Percentiles rank a stretch among this genome's conserved stretches.
Evolutionary conservation across 345 rosid genomes (phyloP).

Genomic region (Salix brachista): DNA sequence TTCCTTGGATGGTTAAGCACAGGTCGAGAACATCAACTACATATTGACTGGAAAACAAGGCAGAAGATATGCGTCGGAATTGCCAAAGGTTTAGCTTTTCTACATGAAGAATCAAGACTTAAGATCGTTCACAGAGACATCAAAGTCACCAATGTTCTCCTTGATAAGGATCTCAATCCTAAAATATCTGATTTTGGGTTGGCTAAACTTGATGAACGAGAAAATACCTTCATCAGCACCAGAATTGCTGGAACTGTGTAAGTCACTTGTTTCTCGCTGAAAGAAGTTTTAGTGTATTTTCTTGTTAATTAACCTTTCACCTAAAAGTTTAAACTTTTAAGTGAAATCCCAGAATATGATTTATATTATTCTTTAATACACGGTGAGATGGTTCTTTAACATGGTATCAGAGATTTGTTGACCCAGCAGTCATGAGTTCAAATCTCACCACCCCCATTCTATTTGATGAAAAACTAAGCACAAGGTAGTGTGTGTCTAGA

Average conservation of each 20-base stretch:
- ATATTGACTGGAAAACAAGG: conserved; percentile 12
- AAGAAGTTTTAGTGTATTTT: neutral
- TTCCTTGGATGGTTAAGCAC: neutral
- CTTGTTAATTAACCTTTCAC: too few species aligned
- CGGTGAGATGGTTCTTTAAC: too few species aligned
- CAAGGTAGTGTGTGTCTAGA: too few species aligned
- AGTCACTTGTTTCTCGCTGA: neutral
- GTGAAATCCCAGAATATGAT: too few species aligned
- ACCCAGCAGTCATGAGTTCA: too few species aligned
- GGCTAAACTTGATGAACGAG: conserved; percentile 12
- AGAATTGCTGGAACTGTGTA: conserved; percentile 21
- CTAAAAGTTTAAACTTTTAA: too few species aligned
- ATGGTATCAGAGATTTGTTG: too few species aligned
- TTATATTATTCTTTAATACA: too few species aligned
- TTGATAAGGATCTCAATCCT: conserved; percentile 10
- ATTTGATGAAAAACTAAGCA: too few species aligned
- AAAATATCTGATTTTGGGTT: conserved; percentile 21
- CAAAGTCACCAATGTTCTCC: conserved; percentile 14
- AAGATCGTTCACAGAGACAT: conserved; percentile 22
- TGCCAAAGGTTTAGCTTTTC: conserved; percentile 16
- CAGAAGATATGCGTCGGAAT: conserved; percentile 15
- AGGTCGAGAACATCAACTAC: neutral
- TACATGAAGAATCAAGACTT: conserved; percentile 9
- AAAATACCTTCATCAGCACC: conserved; percentile 18
- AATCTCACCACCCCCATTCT: too few species aligned